Evolutionary conservation across 1,284 basidiomycete species (phyloP).

Genomic region (Boletus subluridellus): DNA sequence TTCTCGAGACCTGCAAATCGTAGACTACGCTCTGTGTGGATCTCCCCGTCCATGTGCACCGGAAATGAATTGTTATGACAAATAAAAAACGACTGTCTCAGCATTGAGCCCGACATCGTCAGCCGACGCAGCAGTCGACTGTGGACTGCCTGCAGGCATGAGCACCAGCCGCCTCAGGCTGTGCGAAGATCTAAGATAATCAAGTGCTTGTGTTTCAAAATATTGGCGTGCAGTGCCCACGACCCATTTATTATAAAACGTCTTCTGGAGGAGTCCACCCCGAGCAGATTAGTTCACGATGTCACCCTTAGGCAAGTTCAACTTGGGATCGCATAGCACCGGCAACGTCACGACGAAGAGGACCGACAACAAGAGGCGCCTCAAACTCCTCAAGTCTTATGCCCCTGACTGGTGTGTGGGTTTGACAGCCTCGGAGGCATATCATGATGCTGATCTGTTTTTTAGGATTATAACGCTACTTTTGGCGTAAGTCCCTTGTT

Average conservation of each 20-base stretch:
- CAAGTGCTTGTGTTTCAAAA: not conserved
- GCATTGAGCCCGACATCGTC: not conserved
- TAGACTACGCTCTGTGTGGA: not conserved
- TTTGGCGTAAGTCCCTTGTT: conserved; percentile 55
- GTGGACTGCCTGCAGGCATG: not conserved
- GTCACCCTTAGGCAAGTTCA: conserved; percentile 13
- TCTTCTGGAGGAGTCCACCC: not conserved
- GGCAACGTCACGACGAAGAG: conserved; percentile 14
- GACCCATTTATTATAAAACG: not conserved
- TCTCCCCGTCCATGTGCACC: not conserved
- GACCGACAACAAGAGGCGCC: conserved; percentile 36
- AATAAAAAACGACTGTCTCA: not conserved
- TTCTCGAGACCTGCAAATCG: not conserved
- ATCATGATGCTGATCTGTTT: conserved; percentile 1
- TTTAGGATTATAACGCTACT: conserved; percentile 64
- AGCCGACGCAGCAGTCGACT: not conserved
- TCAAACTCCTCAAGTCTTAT: conserved; percentile 57
- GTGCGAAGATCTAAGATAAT: conserved; percentile 1
- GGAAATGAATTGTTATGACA: not conserved
- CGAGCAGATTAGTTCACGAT: conserved; percentile 9
- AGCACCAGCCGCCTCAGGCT: not conserved
- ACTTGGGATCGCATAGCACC: not conserved
- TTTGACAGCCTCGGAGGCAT: not conserved
- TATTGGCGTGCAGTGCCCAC: not conserved
- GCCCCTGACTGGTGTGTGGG: conserved; percentile 64